Evolutionary conservation across 352 stramenopile genomes (phyloP).

Genomic region (Pythium coloratum): DNA sequence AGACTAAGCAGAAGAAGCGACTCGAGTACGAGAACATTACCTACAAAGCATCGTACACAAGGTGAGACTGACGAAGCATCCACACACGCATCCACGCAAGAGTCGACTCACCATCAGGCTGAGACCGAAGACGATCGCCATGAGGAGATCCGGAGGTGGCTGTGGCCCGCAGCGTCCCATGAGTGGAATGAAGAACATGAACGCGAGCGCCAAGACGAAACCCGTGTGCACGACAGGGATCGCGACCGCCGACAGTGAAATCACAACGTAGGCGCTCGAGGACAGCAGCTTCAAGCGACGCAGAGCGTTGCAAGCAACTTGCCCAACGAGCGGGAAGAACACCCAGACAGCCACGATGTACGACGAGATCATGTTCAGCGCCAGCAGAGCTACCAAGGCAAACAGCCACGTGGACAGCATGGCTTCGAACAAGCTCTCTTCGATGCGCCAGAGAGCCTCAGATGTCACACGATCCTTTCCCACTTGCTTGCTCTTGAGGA

Average conservation of each 20-base stretch:
- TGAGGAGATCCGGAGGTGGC: constrained; percentile 54
- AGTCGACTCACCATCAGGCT: constrained; percentile 43
- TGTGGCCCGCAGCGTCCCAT: constrained; percentile 60
- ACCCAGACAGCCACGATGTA: constrained; percentile 68
- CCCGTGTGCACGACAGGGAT: constrained; percentile 65
- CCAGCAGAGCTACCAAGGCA: constrained; percentile 39
- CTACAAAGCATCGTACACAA: neutral
- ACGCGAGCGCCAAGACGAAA: constrained; percentile 50
- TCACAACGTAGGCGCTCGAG: constrained; percentile 42
- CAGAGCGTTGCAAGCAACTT: constrained; percentile 42
- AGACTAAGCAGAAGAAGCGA: constrained; percentile 75
- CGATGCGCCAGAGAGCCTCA: constrained; percentile 48
- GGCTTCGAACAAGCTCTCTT: constrained; percentile 66
- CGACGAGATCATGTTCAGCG: constrained; percentile 48
- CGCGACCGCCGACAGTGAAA: constrained; percentile 48
- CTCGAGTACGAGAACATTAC: constrained; percentile 49
- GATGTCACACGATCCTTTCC: constrained; percentile 6
- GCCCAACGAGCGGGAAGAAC: constrained; percentile 56
- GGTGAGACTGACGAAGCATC: neutral
- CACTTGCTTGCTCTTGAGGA: constrained; percentile 33
- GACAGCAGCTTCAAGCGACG: constrained; percentile 41
- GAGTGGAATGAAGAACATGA: constrained; percentile 78
- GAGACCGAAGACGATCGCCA: constrained; percentile 48
- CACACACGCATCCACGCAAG: neutral
- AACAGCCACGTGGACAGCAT: constrained; percentile 49